These are phyloP conservation scores for Citrullus amarus DNA, from an alignment of 306 rosid species.

Conservation along the genomic window DNA sequence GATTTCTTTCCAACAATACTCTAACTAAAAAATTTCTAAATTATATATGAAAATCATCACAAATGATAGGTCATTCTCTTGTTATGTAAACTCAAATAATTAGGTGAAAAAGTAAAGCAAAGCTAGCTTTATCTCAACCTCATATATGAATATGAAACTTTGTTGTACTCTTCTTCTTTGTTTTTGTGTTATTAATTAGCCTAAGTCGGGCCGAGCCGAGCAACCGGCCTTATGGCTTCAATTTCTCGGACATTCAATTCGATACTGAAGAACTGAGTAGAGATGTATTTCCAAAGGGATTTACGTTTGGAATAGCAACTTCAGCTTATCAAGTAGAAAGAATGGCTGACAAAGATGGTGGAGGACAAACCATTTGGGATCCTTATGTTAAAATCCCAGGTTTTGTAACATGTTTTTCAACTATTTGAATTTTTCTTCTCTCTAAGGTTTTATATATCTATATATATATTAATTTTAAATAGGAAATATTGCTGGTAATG, in stretches of 20 bases:
- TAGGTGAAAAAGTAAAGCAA: background rate
- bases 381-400: constrained; percentile 51
- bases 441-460: background rate
- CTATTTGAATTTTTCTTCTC: background rate
- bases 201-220: background rate
- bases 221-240: background rate
- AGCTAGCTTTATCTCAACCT: background rate
- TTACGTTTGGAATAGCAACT: constrained; percentile 71
- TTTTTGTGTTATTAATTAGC: background rate
- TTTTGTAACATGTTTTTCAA: background rate
- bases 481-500: constrained; percentile 67
- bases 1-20: background rate
- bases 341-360: constrained; percentile 66
- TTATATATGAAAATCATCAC: background rate
- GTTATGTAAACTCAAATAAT: background rate
- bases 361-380: constrained; percentile 98
- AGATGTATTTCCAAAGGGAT: constrained; percentile 37
- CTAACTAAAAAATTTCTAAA: background rate
- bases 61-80: too few relatives aligned
- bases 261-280: constrained; percentile 51
- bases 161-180: background rate
- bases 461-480: background rate
- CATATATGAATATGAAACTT: background rate
- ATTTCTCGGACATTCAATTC: background rate
- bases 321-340: constrained; percentile 93